Evolutionary conservation across 768 basidiomycete species (phyloP).

Genomic region (Astraeus odoratus): DNA sequence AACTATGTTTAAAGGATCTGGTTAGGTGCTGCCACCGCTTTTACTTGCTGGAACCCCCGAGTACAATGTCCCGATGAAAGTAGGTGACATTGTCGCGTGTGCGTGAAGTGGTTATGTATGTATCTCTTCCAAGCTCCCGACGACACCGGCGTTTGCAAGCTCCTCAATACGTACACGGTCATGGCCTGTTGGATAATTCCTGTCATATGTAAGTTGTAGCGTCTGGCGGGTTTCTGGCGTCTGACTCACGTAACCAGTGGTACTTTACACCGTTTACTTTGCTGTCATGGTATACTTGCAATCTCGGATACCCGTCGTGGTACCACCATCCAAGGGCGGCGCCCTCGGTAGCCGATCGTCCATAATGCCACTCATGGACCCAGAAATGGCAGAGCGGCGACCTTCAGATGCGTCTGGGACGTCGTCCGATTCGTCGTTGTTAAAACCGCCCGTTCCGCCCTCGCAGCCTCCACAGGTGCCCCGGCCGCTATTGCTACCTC

Average conservation of each 20-base stretch:
- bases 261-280: slow-evolving; percentile 38
- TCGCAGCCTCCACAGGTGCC: not conserved
- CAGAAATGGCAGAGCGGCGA: slow-evolving; percentile 11
- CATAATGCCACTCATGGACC: slow-evolving; percentile 13
- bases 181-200: slow-evolving; percentile 51
- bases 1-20: not conserved
- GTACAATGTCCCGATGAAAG: slow-evolving; percentile 40
- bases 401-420: slow-evolving; percentile 2
- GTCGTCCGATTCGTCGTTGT: not conserved
- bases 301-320: slow-evolving; percentile 17
- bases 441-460: not conserved
- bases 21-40: slow-evolving; percentile 37
- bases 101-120: not conserved
- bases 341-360: slow-evolving; percentile 1
- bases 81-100: slow-evolving; percentile 13
- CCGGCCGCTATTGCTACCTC: slow-evolving; percentile 9
- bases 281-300: slow-evolving; percentile 31
- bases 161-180: slow-evolving; percentile 42
- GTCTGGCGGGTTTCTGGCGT: slow-evolving; percentile 2
- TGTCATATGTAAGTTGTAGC: slow-evolving; percentile 35
- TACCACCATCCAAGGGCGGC: slow-evolving; percentile 6
- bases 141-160: slow-evolving; percentile 38
- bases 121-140: slow-evolving; percentile 27
- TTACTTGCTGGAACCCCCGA: slow-evolving; percentile 35
- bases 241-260: slow-evolving; percentile 26